Evolutionary conservation across 768 basidiomycete genomes (phyloP).

Genomic region (Russula abietina): DNA sequence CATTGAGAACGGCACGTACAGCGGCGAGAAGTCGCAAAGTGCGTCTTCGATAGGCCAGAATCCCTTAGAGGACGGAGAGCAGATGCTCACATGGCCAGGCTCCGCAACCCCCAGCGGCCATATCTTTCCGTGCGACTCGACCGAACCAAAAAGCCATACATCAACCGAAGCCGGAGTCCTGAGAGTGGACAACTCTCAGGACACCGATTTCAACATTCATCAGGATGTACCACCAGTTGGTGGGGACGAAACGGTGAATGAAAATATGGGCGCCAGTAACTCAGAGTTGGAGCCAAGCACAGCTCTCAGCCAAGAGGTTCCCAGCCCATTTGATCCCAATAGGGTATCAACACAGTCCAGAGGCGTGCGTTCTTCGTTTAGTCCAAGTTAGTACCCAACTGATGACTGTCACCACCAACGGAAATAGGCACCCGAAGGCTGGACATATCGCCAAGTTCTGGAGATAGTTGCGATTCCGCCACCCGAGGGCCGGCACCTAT

Average conservation of each 20-base stretch:
- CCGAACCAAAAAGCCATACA: background rate
- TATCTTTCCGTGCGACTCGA: background rate
- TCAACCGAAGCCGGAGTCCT: background rate
- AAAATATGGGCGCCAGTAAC: background rate
- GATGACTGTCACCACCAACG: background rate
- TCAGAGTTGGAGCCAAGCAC: background rate
- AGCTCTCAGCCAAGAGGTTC: too few relatives aligned
- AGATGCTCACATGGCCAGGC: background rate
- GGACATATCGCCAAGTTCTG: constrained; percentile 10
- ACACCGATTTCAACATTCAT: background rate
- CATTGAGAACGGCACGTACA: background rate
- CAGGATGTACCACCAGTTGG: background rate
- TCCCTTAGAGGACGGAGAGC: background rate
- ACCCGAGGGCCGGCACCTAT: background rate
- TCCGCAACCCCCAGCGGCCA: background rate
- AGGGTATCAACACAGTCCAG: background rate
- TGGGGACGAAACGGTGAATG: background rate
- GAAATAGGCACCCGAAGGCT: constrained; percentile 5
- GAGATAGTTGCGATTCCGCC: background rate
- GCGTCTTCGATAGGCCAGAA: background rate
- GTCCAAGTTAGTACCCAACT: background rate
- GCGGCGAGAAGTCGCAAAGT: background rate
- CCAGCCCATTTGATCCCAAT: background rate
- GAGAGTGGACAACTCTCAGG: background rate
- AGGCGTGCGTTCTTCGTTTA: background rate